phyloP scores from a whole-genome alignment of 2,329 filamentous ascomycete species.

The Aureobasidium mangrovei region DNA sequence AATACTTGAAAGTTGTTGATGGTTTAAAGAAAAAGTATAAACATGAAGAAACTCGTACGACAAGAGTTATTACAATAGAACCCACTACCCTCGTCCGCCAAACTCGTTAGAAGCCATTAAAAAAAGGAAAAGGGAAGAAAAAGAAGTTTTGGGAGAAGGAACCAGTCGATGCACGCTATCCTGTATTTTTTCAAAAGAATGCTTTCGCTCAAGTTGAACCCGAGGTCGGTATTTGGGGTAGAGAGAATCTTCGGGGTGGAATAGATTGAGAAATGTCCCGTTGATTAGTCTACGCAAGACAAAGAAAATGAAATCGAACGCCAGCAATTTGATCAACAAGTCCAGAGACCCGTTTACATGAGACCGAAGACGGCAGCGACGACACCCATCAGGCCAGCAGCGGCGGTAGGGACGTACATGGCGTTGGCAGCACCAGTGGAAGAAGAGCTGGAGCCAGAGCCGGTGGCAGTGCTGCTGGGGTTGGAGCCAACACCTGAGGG shows the following conservation, averaged over 20 bases:
- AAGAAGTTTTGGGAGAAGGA: background rate
- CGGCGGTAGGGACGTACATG: constrained; percentile 32
- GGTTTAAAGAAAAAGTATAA: constrained; percentile 1
- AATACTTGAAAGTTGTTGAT: background rate
- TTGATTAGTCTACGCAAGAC: constrained; percentile 33
- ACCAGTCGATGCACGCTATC: constrained; percentile 14
- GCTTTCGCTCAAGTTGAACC: constrained; percentile 5
- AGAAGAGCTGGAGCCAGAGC: constrained; percentile 16
- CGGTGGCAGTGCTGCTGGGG: constrained; percentile 28
- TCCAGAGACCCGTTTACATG: constrained; percentile 30
- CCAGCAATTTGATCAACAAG: constrained; percentile 20
- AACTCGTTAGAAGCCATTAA: constrained; percentile 14
- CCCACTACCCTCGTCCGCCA: background rate
- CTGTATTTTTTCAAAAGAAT: constrained; percentile 12
- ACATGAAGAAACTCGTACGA: constrained; percentile 12
- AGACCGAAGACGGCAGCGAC: constrained; percentile 39
- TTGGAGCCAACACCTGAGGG: constrained; percentile 30
- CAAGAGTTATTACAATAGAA: constrained; percentile 13
- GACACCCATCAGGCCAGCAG: constrained; percentile 38
- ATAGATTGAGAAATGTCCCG: constrained; percentile 16
- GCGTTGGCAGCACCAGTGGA: constrained; percentile 30
- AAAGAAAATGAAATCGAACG: constrained; percentile 30
- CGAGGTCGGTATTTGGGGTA: constrained; percentile 4
- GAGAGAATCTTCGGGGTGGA: constrained; percentile 2
- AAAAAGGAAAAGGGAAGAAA: constrained; percentile 3